phyloP scores from a whole-genome alignment of 2,329 filamentous ascomycete genomes.

The Coleophoma cylindrospora region DNA sequence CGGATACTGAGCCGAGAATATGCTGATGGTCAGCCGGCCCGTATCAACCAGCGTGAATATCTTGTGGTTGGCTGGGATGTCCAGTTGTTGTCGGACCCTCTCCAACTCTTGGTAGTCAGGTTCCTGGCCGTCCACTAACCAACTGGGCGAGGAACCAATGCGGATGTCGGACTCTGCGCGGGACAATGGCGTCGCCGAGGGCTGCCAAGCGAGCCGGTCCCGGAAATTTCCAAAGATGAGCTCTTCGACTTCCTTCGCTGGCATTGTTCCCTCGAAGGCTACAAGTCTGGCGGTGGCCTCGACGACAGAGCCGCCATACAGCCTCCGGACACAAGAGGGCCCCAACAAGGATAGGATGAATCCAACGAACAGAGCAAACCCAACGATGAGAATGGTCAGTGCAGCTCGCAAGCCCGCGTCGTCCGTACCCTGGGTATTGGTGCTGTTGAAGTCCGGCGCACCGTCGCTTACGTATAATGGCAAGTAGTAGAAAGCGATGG shows the following conservation, averaged over 20 bases:
- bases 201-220: not conserved
- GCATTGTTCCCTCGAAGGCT: not conserved
- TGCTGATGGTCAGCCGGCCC: conserved; percentile 20
- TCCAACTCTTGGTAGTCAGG: not conserved
- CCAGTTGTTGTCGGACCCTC: not conserved
- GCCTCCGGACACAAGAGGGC: not conserved
- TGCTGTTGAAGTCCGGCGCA: conserved; percentile 4
- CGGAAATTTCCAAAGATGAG: not conserved
- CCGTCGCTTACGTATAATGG: not conserved
- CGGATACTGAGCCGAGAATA: conserved; percentile 23
- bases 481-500: not conserved
- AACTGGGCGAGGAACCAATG: not conserved
- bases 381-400: not conserved
- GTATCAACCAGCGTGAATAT: conserved; percentile 26
- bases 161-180: not conserved
- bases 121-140: not conserved
- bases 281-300: not conserved
- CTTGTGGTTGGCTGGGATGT: conserved; percentile 6
- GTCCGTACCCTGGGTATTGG: not conserved
- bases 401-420: not conserved
- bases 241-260: not conserved
- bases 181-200: not conserved
- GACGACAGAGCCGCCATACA: not conserved
- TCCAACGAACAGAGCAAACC: not conserved
- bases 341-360: not conserved